Evolutionary conservation across 2,329 filamentous ascomycete species (phyloP).

Genomic region (Canariomyces notabilis): DNA sequence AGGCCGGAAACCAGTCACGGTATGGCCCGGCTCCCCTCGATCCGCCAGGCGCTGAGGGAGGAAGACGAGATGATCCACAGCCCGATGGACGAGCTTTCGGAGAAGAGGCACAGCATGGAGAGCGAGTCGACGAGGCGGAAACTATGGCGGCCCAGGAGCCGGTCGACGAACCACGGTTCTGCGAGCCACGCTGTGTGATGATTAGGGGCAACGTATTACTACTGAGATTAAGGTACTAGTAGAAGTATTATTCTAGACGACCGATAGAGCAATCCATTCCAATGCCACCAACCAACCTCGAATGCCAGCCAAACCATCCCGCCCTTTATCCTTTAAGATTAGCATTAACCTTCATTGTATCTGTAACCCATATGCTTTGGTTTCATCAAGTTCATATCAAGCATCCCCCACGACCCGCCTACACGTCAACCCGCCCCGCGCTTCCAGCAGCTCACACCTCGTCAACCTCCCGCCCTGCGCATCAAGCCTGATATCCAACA

Average conservation of each 20-base stretch:
- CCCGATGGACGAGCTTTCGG: slow-evolving; percentile 9
- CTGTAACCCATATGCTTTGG: background rate
- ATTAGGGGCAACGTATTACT: background rate
- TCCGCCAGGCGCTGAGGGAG: slow-evolving; percentile 19
- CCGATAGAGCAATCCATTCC: too few species aligned
- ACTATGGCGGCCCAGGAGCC: slow-evolving; percentile 9
- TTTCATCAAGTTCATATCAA: background rate
- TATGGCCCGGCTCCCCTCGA: slow-evolving; percentile 16
- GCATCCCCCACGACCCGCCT: slow-evolving; percentile 13
- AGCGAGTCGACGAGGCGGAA: slow-evolving; percentile 11
- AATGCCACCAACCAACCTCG: too few species aligned
- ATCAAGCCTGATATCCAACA: slow-evolving; percentile 15
- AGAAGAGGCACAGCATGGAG: slow-evolving; percentile 15
- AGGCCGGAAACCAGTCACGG: slow-evolving; percentile 17
- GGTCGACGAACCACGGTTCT: slow-evolving; percentile 10
- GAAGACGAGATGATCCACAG: slow-evolving; percentile 4
- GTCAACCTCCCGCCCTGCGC: slow-evolving; percentile 22
- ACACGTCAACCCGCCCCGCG: slow-evolving; percentile 12
- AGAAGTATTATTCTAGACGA: too few species aligned
- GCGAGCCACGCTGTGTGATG: slow-evolving; percentile 14
- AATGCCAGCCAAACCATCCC: too few species aligned
- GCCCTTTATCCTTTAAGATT: too few species aligned
- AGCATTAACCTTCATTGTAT: background rate
- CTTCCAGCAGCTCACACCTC: slow-evolving; percentile 15
- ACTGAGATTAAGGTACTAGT: background rate